These are phyloP conservation scores for Agarophyton chilense DNA, from an alignment of 23 red algal species.

Conservation along the genomic window DNA sequence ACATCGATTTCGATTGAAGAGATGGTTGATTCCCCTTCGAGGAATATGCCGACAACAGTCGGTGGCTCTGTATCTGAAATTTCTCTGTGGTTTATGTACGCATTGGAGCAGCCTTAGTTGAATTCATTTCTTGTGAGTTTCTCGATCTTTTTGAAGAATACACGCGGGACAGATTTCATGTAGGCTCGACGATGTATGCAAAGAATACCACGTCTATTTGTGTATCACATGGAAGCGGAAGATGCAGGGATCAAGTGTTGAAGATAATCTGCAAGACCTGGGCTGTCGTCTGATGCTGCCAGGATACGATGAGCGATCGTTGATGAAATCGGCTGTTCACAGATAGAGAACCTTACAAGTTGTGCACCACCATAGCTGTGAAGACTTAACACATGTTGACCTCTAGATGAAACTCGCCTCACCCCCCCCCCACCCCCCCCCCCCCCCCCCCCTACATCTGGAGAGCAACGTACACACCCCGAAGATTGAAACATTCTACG, in stretches of 20 bases:
- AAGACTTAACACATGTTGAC: conserved; percentile 40
- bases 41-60: conserved; percentile 28
- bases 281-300: background rate
- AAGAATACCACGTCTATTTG: conserved; percentile 20
- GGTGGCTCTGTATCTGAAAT: conserved; percentile 10
- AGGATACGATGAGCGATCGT: conserved; percentile 1
- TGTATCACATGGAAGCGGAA: conserved; percentile 19
- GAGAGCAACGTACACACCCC: conserved; percentile 14
- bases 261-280: background rate
- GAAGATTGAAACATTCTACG: conserved; percentile 3
- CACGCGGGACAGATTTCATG: conserved; percentile 20
- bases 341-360: background rate
- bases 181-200: conserved; percentile 15
- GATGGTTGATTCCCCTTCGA: conserved; percentile 12
- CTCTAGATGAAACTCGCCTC: conserved; percentile 37
- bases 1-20: conserved; percentile 47
- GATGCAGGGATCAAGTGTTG: conserved; percentile 2
- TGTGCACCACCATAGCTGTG: conserved; percentile 15
- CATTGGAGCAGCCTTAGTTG: conserved; percentile 41
- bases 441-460: conserved; percentile 21
- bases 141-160: conserved; percentile 34
- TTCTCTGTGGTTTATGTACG: conserved; percentile 46
- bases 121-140: conserved; percentile 10
- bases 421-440: conserved; percentile 6
- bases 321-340: conserved; percentile 23